These are phyloP conservation scores for Pelargonium cotyledonis DNA, from an alignment of 441 rosid genomes.

Conservation along the genomic window DNA sequence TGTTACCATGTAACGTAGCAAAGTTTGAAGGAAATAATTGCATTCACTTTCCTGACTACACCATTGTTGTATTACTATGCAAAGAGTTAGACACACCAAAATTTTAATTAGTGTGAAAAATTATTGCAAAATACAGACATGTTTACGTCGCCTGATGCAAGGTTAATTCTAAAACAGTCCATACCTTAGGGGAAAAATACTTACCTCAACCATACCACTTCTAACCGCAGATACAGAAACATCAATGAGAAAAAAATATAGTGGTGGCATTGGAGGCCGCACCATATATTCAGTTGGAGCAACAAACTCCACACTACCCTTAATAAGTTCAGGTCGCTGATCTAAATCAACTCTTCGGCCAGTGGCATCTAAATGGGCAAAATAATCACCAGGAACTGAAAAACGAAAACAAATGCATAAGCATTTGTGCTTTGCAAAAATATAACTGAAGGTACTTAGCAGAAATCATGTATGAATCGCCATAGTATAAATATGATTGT, in stretches of 20 bases:
- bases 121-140: not conserved
- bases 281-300: slow-evolving; percentile 99
- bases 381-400: slow-evolving; percentile 95
- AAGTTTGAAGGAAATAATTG: too few species aligned
- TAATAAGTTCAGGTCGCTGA: slow-evolving; percentile 89
- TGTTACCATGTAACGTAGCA: too few species aligned
- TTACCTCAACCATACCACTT: slow-evolving; percentile 98
- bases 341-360: slow-evolving; percentile 91
- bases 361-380: slow-evolving; percentile 82
- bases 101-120: not conserved
- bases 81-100: not conserved
- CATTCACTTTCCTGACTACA: too few species aligned
- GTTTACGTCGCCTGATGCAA: slow-evolving; percentile 1
- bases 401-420: slow-evolving; percentile 16
- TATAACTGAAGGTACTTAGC: not conserved
- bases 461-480: not conserved
- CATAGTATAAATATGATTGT: not conserved
- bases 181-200: slow-evolving; percentile 23
- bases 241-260: slow-evolving; percentile 91
- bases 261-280: slow-evolving; percentile 99
- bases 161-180: slow-evolving; percentile 14
- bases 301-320: slow-evolving; percentile 93
- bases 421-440: slow-evolving; percentile 10
- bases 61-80: not conserved
- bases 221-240: slow-evolving; percentile 80